Evolutionary conservation across 441 rosid species (phyloP), one percentile per base, ranked within the genome.

Genomic region (Pelargonium myrrhifolium): DNA sequence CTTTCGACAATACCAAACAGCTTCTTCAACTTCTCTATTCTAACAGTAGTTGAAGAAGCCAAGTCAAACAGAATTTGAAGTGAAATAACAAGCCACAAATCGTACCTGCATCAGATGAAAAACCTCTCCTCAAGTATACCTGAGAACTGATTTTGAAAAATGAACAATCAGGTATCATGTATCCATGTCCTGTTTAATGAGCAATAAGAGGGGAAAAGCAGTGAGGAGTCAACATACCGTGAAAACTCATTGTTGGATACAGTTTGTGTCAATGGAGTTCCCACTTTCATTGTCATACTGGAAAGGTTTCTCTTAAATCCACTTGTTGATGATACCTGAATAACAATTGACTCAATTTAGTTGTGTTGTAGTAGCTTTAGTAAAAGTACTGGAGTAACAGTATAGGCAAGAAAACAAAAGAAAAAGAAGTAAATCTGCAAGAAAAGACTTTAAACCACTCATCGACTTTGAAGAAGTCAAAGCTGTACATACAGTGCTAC

Each of bases 61-160:
- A n/a, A 7, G 1, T n/a, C 56, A 49, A 49, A 49, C 22, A 37
- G 9, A 63, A 63, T 63, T 40, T 14, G 18, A 24, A 24, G 17
- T 31, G 39, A 4, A 22, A 56, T n/a, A 18, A 47, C 55, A 14
- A 66, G 65, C 26, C 12, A 66, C 21, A 55, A 43, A 40, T 18
- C 6, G 20, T 71, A 90, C 97, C 97, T 77, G 98, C 83, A 72
- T 80, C 82, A 53, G 98, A 85, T 62, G 98, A 77, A 81, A 80
- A 90, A 61, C 86, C 96, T 82, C 94, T 87, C 65, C 68, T 79
- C 72, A 76, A 76, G 37, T 72, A 80, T 66, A 69, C 69, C 71
- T 76, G 82, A 63, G 84, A 81, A 77, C 98, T 90, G 84, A 74
- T 60, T 81, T 24, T 39, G 15, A 69, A 74, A 66, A 65, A 53